Conservation (phyloP, 306 rosid genomes). For the Fragaria nilgerrensis region DNA sequence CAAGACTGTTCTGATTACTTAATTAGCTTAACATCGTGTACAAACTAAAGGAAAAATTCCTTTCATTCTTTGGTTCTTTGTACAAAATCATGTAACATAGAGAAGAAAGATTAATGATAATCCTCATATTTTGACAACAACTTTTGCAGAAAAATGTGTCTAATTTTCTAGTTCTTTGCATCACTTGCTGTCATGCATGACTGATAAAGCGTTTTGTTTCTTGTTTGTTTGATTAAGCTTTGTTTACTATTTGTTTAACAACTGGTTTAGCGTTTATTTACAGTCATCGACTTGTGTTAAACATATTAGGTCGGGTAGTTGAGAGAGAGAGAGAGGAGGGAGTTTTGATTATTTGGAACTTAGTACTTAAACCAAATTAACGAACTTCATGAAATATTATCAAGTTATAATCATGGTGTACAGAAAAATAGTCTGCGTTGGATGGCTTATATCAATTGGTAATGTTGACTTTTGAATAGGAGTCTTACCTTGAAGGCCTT, state of each 20-base stretch:
- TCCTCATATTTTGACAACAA: neutral
- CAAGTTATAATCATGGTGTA: neutral
- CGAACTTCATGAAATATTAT: neutral
- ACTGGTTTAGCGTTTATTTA: neutral
- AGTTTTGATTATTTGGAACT: neutral
- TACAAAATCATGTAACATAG: neutral
- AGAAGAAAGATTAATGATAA: conserved; percentile 1
- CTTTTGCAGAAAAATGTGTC: neutral
- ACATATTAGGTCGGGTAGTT: neutral
- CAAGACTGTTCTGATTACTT: conserved; percentile 49
- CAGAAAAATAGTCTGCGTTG: neutral
- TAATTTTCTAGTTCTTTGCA: neutral
- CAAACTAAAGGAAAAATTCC: conserved; percentile 2
- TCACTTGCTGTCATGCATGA: conserved; percentile 3
- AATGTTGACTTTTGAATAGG: neutral
- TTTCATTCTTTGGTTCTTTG: conserved; percentile 12
- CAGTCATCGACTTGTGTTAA: neutral
- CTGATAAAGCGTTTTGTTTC: neutral
- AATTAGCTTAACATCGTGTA: neutral
- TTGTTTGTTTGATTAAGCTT: neutral
- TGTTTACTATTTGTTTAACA: neutral
- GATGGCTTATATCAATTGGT: neutral
- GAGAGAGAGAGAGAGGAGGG: neutral
- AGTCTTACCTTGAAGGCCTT: neutral
- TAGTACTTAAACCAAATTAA: neutral